phyloP scores from a whole-genome alignment of 2,329 filamentous ascomycete species.

The Aspergillus caelatus region DNA sequence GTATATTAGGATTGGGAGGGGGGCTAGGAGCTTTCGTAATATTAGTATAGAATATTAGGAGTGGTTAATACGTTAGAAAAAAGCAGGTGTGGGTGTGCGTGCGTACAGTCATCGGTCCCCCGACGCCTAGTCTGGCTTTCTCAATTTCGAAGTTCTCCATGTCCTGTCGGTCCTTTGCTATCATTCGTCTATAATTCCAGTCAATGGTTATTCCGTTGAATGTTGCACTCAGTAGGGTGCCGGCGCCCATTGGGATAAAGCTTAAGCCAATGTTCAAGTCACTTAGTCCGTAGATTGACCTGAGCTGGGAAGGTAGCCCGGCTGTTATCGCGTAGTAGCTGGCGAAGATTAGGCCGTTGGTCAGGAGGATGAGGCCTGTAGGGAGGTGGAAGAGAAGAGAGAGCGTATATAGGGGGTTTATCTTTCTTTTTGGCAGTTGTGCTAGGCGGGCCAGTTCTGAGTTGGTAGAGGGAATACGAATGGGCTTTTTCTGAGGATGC shows the following conservation, averaged over 20 bases:
- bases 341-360: constrained; percentile 49
- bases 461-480: neutral
- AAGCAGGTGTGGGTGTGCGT: neutral
- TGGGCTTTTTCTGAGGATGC: constrained; percentile 5
- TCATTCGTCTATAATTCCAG: neutral
- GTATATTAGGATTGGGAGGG: neutral
- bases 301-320: neutral
- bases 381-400: constrained; percentile 41
- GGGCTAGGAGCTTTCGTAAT: neutral
- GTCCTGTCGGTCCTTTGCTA: neutral
- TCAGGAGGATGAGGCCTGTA: constrained; percentile 39
- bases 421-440: constrained; percentile 10
- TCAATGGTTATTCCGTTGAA: neutral
- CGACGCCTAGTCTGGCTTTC: neutral
- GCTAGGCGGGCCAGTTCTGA: neutral
- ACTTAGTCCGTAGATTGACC: neutral
- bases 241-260: neutral
- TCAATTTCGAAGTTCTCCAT: neutral
- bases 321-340: constrained; percentile 53
- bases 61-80: neutral
- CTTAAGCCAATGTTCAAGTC: neutral
- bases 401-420: constrained; percentile 42
- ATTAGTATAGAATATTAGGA: neutral
- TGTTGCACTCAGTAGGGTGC: neutral
- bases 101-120: neutral